These are phyloP conservation scores for Epicoccum sorghinum DNA, from an alignment of 2,329 filamentous ascomycete species.

Conservation along the genomic window DNA sequence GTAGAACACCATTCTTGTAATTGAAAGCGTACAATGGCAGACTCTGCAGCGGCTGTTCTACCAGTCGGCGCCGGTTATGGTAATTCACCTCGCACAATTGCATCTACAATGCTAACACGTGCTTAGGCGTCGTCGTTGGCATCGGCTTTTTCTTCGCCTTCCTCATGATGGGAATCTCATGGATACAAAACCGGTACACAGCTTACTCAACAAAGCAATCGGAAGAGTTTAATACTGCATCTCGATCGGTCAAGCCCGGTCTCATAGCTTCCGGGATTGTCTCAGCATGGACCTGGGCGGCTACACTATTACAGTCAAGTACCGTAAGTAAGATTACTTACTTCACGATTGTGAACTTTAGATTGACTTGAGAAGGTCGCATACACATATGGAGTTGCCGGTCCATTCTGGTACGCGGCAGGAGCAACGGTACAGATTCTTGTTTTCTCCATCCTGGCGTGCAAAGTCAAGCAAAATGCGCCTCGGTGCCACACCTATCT, in stretches of 20 bases:
- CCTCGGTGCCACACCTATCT: slow-evolving; percentile 51
- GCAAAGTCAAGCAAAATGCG: slow-evolving; percentile 52
- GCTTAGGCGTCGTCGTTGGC: slow-evolving; percentile 51
- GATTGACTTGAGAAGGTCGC: slow-evolving; percentile 18
- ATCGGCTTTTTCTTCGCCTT: slow-evolving; percentile 52
- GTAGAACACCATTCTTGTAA: too few species aligned
- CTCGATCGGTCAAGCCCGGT: slow-evolving; percentile 52
- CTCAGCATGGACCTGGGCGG: slow-evolving; percentile 58
- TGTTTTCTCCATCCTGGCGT: slow-evolving; percentile 52
- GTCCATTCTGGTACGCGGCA: slow-evolving; percentile 50
- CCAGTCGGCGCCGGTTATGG: slow-evolving; percentile 55
- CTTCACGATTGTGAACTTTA: not conserved
- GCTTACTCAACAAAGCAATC: slow-evolving; percentile 50
- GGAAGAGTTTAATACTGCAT: slow-evolving; percentile 58
- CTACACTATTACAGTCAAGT: slow-evolving; percentile 45
- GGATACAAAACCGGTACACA: slow-evolving; percentile 46
- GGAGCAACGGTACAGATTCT: slow-evolving; percentile 54
- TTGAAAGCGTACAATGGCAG: not conserved
- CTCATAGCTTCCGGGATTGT: slow-evolving; percentile 57
- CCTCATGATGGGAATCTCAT: slow-evolving; percentile 44
- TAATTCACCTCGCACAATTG: slow-evolving; percentile 24
- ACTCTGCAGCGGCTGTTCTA: slow-evolving; percentile 9
- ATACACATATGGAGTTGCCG: slow-evolving; percentile 40
- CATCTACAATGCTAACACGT: not conserved
- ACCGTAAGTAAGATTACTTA: slow-evolving; percentile 21